phyloP scores from a whole-genome alignment of 345 rosid species.

The sweet orange (Citrus sinensis) region DVS_A1.0 CM039168.1:27605501-27606000 shows the following conservation, averaged over 20 bases:
- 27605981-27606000: conserved; percentile 62
- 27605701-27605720: background rate
- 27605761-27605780: background rate
- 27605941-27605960: conserved; percentile 76
- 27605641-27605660: background rate
- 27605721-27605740: background rate
- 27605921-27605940: conserved; percentile 80
- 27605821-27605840: background rate
- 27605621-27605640: background rate
- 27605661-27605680: background rate
- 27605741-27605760: background rate
- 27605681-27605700: background rate
- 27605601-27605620: background rate
- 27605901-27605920: background rate
- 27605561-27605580: conserved; percentile 84
- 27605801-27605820: background rate
- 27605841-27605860: background rate
- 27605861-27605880: background rate
- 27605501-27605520: conserved; percentile 39
- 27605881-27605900: background rate
- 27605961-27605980: conserved; percentile 58
- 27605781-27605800: background rate
- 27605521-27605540: conserved; percentile 69
- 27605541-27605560: conserved; percentile 87
- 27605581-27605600: conserved; percentile 7